These are phyloP conservation scores for Carex arenaria DNA, from an alignment of 202 grass and related monocot species.

Conservation along the genomic window DNA sequence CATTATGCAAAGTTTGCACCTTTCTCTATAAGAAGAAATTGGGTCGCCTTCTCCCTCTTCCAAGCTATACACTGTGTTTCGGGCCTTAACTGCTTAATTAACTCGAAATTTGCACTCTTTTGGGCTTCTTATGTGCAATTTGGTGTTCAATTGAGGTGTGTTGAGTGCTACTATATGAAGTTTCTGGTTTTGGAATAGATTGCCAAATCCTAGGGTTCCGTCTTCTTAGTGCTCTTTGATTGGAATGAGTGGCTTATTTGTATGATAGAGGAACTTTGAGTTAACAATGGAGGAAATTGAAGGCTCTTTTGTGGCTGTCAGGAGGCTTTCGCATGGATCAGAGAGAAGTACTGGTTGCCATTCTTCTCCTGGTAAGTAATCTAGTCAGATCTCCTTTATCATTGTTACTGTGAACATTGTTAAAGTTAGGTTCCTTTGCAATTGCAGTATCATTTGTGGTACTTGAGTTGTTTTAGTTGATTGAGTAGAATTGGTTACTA, in stretches of 20 bases:
- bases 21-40: constrained; percentile 12
- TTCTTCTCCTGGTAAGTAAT: constrained; percentile 48
- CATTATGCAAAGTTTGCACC: constrained; percentile 9
- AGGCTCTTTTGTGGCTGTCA: constrained; percentile 72
- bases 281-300: constrained; percentile 55
- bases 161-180: not conserved
- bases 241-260: not conserved
- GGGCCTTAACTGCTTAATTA: constrained; percentile 28
- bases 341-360: constrained; percentile 56
- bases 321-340: constrained; percentile 58
- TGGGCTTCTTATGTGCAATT: constrained; percentile 26
- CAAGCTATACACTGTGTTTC: constrained; percentile 19
- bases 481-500: not conserved
- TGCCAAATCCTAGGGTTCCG: constrained; percentile 7
- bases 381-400: not conserved
- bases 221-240: not conserved
- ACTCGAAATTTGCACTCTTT: constrained; percentile 30
- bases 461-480: constrained; percentile 12
- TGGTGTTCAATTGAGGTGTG: constrained; percentile 32
- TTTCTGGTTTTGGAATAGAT: not conserved
- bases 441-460: not conserved
- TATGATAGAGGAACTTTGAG: not conserved
- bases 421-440: not conserved
- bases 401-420: not conserved
- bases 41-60: constrained; percentile 15